Base-by-base conservation (phyloP, 1,139 yeast species). In the Geotrichum fermentans region DNA sequence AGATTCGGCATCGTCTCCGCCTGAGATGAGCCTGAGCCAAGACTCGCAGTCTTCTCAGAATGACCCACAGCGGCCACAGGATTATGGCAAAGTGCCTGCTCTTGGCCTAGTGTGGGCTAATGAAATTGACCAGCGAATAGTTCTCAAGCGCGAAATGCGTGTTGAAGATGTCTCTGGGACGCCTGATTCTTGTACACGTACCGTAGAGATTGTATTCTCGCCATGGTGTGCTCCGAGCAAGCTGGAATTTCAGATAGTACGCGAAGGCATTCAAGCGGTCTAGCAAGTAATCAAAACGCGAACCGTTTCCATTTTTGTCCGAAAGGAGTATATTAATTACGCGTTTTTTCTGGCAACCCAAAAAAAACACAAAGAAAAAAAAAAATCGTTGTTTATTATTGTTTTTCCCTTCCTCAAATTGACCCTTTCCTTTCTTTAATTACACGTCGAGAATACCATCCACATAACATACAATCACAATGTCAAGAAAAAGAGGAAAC, bases 41-140 rank as follows among this genome's bases (percentile, higher is more conserved):
- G 32, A 8, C 4, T 38, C 41, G 14, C 26, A n/a, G 13, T 38
- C 32, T 4, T 38, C 41, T 22, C 14, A 16, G n/a, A 7, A 38
- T 13, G 17, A 38, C 3, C 4, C 21, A 21, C 6, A 14, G 21
- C n/a, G 11, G 8, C 11, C 22, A 14, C n/a, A 40, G 6, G 34
- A 47, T n/a, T 32, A 16, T 24, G 40, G 49, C 7, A 64, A 67
- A 43, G 60, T 67, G 6, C 75, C 78, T 1, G 69, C 73, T 34
- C 58, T 74, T 36, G 78, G 79, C 2, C 53, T 70, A n/a, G 57
- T 67, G 7, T 73, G 77, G 77, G 68, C 73, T 10, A 70, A 67
- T 45, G 66, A 66, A 46, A 56, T 74, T 14, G 63, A 69, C 33
- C 66, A 70, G 30, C 63, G 77, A 34, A 62, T 73, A 8, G 62